Base-by-base conservation (phyloP, 2,329 filamentous ascomycete genomes). In the Trichoderma endophyticum region DNA sequence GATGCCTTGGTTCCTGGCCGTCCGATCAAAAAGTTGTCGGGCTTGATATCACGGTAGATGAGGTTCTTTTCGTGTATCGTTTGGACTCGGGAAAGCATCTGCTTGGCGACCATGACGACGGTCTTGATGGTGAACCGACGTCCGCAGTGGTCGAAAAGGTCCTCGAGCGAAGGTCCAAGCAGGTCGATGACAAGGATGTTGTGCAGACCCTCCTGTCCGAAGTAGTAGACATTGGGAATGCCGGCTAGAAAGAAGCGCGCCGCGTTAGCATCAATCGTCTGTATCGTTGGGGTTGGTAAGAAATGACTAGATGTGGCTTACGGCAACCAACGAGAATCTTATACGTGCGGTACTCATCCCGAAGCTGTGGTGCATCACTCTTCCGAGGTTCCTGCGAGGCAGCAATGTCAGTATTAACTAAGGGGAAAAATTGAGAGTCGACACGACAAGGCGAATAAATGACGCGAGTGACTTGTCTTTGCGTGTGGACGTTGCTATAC, bases 221-320 rank as follows among this genome's bases (percentile, higher is more conserved):
- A 99, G 85, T 98, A 99, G 86, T 98, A 98, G 79, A 99, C 96
- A 89, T 98, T 98, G 79, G 96, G 96, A 77, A 99, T 98, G 79
- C 96, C 96, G 79, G 95, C 95, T 98, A 81, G 32, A 62, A 72
- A 72, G 56, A 54, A n/a, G 26, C 15, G 62, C 43, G 43, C 26
- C 56, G 24, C 64, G 21, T 70, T 28, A 70, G 66, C 34, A 36
- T 70, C 57, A 61, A 26, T 3, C 32, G 26, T 26, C 12, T n/a
- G 43, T 3, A 12, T 34, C 14, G 21, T 21, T 54, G 14, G 4
- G 8, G 28, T 26, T 21, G 39, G n/a, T 39, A 4, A 18, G 21
- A 36, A 32, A 26, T 56, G 26, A 21, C 57, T 18, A 15, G 36
- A 6, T 28, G 34, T 56, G 71, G 74, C 96, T 92, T 86, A 99